Evolutionary conservation across 495 filamentous ascomycete genomes (phyloP).

Genomic region (Penicillium chermesinum): DNA sequence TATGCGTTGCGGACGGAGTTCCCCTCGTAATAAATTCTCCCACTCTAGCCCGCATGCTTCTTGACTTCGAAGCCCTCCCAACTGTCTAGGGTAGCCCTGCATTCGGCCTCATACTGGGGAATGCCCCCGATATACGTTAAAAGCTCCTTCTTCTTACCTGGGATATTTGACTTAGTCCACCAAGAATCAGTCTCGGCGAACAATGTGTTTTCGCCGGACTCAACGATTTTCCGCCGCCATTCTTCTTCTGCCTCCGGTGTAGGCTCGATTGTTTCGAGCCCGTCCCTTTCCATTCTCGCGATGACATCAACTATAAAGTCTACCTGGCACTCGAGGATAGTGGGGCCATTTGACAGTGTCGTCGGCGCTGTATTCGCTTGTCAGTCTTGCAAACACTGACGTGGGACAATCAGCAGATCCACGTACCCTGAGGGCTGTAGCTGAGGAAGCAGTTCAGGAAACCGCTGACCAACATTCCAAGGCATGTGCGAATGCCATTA

Average conservation of each 20-base stretch:
- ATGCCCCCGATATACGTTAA: slow-evolving; percentile 41
- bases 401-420: no score
- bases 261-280: slow-evolving; percentile 35
- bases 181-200: slow-evolving; percentile 30
- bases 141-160: slow-evolving; percentile 37
- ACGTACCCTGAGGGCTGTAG: slow-evolving; percentile 46
- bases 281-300: slow-evolving; percentile 29
- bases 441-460: slow-evolving; percentile 52
- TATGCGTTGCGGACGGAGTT: no score
- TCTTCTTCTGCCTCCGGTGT: slow-evolving; percentile 28
- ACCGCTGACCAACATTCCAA: slow-evolving; percentile 41
- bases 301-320: slow-evolving; percentile 48
- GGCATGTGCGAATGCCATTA: slow-evolving; percentile 42
- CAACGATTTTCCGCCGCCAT: slow-evolving; percentile 34
- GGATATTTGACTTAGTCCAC: slow-evolving; percentile 44
- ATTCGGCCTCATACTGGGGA: slow-evolving; percentile 19
- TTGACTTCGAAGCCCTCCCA: slow-evolving; percentile 13
- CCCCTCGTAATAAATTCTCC: no score
- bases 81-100: slow-evolving; percentile 12
- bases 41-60: no score
- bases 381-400: no score
- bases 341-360: slow-evolving; percentile 48
- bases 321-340: slow-evolving; percentile 47
- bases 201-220: slow-evolving; percentile 24
- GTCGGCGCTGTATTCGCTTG: no score